phyloP scores from a whole-genome alignment of 306 rosid species.

The Cicer chorassanicum region DNA sequence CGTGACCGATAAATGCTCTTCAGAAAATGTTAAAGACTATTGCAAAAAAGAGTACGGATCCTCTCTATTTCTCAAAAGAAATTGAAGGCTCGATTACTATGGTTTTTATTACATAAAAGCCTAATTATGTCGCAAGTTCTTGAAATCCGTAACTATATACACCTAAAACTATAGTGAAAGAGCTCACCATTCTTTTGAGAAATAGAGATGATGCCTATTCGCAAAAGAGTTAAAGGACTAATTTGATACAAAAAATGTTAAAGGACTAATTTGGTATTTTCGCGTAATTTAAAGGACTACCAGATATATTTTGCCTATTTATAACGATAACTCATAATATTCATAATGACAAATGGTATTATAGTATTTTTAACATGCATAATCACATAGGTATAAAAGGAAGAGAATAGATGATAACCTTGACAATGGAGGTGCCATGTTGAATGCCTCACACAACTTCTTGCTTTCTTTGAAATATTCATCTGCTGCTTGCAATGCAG shows the following conservation, averaged over 20 bases:
- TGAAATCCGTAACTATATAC: not conserved
- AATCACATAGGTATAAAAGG: not conserved
- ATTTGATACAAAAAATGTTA: no score
- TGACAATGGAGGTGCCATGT: slow-evolving; percentile 76
- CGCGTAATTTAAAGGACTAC: no score
- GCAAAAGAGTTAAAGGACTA: no score
- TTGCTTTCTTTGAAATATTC: slow-evolving; percentile 95
- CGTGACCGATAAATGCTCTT: not conserved
- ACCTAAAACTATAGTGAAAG: not conserved
- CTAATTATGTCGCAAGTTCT: not conserved
- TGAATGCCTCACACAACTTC: slow-evolving; percentile 78
- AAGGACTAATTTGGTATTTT: no score
- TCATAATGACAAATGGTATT: not conserved
- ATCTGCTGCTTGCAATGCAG: slow-evolving; percentile 98
- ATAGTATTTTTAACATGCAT: not conserved
- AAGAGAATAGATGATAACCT: slow-evolving; percentile 54
- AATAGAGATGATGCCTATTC: no score
- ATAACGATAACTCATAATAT: no score
- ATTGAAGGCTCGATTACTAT: not conserved
- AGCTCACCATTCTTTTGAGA: no score
- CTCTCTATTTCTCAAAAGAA: not conserved
- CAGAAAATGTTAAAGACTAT: not conserved
- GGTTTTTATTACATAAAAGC: no score
- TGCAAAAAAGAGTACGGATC: not conserved
- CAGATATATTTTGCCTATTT: no score